Percentiles rank a stretch among this genome's conserved stretches.
These are phyloP conservation scores for Porogramme epimiltina DNA, from an alignment of 1,284 basidiomycete genomes.

Conservation along the genomic window DNA sequence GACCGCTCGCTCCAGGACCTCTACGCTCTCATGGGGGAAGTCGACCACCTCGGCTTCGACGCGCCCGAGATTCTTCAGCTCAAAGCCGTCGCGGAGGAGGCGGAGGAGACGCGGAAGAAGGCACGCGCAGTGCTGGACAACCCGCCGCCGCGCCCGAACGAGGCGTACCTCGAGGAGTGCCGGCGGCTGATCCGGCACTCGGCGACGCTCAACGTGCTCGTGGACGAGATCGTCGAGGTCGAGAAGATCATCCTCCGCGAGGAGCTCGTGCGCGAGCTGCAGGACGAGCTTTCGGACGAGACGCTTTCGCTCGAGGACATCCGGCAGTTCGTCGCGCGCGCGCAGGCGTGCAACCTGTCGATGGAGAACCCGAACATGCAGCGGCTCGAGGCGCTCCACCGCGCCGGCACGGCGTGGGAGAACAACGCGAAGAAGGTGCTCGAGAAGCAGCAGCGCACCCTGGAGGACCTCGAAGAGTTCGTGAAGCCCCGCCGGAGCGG, in stretches of 20 bases:
- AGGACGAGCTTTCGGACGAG: constrained; percentile 62
- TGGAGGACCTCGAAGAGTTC: constrained; percentile 72
- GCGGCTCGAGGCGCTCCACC: constrained; percentile 57
- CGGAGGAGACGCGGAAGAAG: constrained; percentile 63
- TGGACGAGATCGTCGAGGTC: constrained; percentile 74
- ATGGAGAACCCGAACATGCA: constrained; percentile 62
- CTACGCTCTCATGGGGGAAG: constrained; percentile 67
- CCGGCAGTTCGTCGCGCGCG: constrained; percentile 64
- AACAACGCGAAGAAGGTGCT: constrained; percentile 63
- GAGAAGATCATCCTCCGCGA: constrained; percentile 77
- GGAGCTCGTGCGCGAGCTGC: constrained; percentile 68
- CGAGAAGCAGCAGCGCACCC: constrained; percentile 65
- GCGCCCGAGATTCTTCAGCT: constrained; percentile 70
- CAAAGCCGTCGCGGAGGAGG: constrained; percentile 57
- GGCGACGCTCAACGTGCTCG: constrained; percentile 74
- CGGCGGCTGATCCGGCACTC: constrained; percentile 69
- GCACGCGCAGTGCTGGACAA: constrained; percentile 51
- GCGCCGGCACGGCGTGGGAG: constrained; percentile 72
- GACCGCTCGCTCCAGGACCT: constrained; percentile 71
- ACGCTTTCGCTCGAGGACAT: constrained; percentile 63
- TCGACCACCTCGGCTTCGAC: constrained; percentile 79
- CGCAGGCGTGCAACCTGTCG: constrained; percentile 65
- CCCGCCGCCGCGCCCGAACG: constrained; percentile 15
- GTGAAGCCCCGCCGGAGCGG: constrained; percentile 52
- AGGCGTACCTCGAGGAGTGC: constrained; percentile 66